These are phyloP conservation scores for Saccharomycopsis babjevae DNA, from an alignment of 805 yeast species.

Conservation along the genomic window DNA sequence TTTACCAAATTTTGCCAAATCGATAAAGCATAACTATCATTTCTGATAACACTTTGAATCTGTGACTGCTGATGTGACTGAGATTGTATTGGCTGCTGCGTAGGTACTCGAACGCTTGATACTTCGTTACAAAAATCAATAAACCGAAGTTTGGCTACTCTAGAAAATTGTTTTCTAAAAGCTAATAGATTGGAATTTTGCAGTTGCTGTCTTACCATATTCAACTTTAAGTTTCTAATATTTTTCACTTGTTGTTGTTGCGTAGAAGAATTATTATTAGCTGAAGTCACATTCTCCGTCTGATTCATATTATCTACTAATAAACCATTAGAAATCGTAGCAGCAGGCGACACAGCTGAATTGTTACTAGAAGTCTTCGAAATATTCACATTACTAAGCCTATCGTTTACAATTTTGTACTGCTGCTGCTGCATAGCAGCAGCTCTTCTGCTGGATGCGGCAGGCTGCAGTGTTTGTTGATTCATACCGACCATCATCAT, in stretches of 20 bases:
- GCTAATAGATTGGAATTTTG: background rate
- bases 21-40: background rate
- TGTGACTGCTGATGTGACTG: background rate
- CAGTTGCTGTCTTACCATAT: background rate
- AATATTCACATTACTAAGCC: too few species aligned
- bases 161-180: constrained; percentile 9
- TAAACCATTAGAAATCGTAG: background rate
- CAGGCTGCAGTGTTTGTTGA: background rate
- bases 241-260: background rate
- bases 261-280: background rate
- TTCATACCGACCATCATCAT: background rate
- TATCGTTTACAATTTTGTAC: too few species aligned
- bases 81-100: background rate
- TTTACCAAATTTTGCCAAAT: constrained; percentile 13
- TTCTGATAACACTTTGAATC: background rate
- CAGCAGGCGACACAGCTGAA: background rate
- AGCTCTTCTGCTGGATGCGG: background rate
- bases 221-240: background rate
- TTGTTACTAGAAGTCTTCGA: too few species aligned
- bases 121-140: constrained; percentile 10
- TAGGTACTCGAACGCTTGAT: constrained; percentile 1
- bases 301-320: background rate
- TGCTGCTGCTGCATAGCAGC: background rate
- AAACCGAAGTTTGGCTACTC: constrained; percentile 9
- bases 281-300: background rate